phyloP scores from a whole-genome alignment of 2,329 filamentous ascomycete species.

The Davidsoniella virescens region DNA sequence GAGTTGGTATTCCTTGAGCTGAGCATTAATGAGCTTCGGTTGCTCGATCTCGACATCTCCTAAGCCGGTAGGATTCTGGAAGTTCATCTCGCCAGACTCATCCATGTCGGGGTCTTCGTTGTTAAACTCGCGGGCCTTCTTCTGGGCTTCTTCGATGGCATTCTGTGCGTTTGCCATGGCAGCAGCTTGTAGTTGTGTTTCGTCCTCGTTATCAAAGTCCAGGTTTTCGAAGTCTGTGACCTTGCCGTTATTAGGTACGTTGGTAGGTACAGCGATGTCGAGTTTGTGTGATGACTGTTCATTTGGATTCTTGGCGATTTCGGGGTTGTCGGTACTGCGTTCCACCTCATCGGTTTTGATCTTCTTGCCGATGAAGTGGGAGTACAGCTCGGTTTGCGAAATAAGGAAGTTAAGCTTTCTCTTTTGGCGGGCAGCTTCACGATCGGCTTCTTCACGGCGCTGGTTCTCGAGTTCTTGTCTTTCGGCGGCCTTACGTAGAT shows the following conservation, averaged over 20 bases:
- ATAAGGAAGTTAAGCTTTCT: constrained; percentile 99
- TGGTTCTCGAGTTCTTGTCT: constrained; percentile 92
- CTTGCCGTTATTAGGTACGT: constrained; percentile 39
- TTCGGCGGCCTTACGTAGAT: constrained; percentile 84
- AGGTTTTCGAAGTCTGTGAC: constrained; percentile 90
- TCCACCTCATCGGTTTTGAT: constrained; percentile 96
- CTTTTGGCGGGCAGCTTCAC: constrained; percentile 93
- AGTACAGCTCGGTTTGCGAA: constrained; percentile 96
- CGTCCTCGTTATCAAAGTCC: constrained; percentile 90
- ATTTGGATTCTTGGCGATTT: constrained; percentile 42
- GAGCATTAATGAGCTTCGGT: constrained; percentile 80
- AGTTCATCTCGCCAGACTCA: constrained; percentile 97
- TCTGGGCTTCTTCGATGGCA: constrained; percentile 84
- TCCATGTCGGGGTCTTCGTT: constrained; percentile 53
- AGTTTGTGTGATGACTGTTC: constrained; percentile 26
- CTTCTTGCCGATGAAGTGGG: constrained; percentile 98
- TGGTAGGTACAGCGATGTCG: constrained; percentile 36
- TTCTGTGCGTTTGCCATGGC: constrained; percentile 93
- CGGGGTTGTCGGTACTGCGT: constrained; percentile 67
- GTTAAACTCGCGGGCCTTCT: constrained; percentile 87
- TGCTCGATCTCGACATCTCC: constrained; percentile 90
- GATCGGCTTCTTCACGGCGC: constrained; percentile 90
- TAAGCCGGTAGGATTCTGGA: constrained; percentile 92
- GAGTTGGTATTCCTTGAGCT: constrained; percentile 95
- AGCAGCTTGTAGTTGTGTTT: constrained; percentile 61